Percentiles rank a stretch among this genome's conserved stretches.
Evolutionary conservation across 2,329 filamentous ascomycete species (phyloP).

Genomic region (Graphiopsis chlorocephala): DNA sequence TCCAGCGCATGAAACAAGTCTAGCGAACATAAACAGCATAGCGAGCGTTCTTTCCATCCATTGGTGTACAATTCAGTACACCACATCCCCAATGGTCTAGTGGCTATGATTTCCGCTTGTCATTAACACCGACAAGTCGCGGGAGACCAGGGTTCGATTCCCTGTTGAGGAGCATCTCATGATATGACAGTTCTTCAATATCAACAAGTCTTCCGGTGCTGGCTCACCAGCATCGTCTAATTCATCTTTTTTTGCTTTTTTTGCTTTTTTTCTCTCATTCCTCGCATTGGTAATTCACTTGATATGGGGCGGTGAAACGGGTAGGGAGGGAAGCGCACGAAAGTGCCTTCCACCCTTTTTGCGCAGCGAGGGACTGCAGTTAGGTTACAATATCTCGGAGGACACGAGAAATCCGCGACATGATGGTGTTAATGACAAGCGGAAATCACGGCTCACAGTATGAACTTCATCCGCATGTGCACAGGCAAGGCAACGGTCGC

Average conservation of each 20-base stretch:
- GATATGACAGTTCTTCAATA: slow-evolving; percentile 11
- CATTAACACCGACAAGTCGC: slow-evolving; percentile 12
- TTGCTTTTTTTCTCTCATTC: background rate
- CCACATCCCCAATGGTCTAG: slow-evolving; percentile 16
- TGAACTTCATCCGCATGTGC: no score
- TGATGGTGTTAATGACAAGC: no score
- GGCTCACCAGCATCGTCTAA: slow-evolving; percentile 6
- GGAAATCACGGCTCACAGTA: no score
- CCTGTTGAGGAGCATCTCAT: slow-evolving; percentile 14
- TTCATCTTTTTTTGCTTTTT: background rate
- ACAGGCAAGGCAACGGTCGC: no score
- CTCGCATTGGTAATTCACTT: no score
- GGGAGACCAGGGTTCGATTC: slow-evolving; percentile 17
- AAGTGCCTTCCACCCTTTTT: no score
- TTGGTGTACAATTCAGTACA: slow-evolving; percentile 3
- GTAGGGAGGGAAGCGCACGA: no score
- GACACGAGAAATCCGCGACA: no score
- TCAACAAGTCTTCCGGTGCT: slow-evolving; percentile 10
- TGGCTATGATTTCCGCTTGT: slow-evolving; percentile 17
- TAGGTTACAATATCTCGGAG: no score
- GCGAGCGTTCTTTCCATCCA: background rate
- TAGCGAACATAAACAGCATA: background rate
- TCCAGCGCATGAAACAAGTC: background rate
- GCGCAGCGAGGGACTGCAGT: no score
- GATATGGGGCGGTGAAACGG: no score